phyloP scores from a whole-genome alignment of 2,329 filamentous ascomycete species.

The Botrytis medusae region DNA sequence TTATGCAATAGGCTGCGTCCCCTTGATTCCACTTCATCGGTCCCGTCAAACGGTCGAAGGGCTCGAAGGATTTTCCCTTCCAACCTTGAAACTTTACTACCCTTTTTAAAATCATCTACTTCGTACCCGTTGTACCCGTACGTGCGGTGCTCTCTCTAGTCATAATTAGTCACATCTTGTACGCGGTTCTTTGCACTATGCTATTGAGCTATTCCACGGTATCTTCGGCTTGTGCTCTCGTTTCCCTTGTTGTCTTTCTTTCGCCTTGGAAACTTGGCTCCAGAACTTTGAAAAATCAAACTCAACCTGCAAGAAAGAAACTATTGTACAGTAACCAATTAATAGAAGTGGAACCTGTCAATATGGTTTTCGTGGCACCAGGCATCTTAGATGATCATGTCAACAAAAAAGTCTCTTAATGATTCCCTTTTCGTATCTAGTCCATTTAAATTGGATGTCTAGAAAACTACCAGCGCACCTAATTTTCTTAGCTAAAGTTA shows the following conservation, averaged over 20 bases:
- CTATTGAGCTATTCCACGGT: neutral
- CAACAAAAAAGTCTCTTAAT: neutral
- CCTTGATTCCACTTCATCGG: neutral
- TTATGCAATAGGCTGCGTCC: neutral
- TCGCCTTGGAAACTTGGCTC: neutral
- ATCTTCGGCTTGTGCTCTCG: neutral
- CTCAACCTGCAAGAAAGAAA: neutral
- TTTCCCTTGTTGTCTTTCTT: neutral
- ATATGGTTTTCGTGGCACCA: slow-evolving; percentile 7
- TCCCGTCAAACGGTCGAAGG: slow-evolving; percentile 1
- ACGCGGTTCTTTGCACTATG: neutral
- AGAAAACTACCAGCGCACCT: neutral
- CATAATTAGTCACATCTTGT: neutral
- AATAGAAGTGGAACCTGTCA: slow-evolving; percentile 5
- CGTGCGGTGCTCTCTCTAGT: neutral
- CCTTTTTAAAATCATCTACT: neutral
- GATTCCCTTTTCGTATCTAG: slow-evolving; percentile 3
- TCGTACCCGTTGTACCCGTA: neutral
- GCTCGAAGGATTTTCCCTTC: neutral
- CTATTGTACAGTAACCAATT: neutral
- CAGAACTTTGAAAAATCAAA: neutral
- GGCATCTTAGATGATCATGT: neutral
- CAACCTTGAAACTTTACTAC: neutral
- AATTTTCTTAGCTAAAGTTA: neutral
- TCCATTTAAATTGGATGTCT: slow-evolving; percentile 1